These are phyloP conservation scores for Mortierella alpina DNA, from an alignment of 192 early-diverging fungal genomes.

Conservation along the genomic window DNA sequence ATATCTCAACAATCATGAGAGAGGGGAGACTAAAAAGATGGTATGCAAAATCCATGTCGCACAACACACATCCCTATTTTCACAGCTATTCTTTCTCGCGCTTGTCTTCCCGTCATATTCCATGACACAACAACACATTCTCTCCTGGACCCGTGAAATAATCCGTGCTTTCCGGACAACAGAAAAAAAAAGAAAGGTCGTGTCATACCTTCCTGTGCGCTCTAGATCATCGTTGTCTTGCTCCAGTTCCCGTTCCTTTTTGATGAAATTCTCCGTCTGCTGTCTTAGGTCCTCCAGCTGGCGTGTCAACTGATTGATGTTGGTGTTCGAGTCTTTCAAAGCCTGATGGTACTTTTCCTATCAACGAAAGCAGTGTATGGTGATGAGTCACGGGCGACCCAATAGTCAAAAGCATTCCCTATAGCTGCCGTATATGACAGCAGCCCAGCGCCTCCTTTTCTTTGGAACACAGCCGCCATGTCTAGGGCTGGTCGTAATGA, in stretches of 20 bases:
- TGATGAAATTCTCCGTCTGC: slow-evolving; percentile 77
- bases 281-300: slow-evolving; percentile 78
- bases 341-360: slow-evolving; percentile 72
- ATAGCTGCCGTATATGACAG: too few species aligned
- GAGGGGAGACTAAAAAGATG: neutral
- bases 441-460: too few species aligned
- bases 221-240: slow-evolving; percentile 86
- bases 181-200: neutral
- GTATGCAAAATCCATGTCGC: slow-evolving; percentile 19
- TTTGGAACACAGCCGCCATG: too few species aligned
- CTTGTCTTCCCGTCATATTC: neutral
- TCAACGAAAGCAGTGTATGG: neutral
- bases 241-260: slow-evolving; percentile 81
- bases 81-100: neutral
- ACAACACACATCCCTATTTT: slow-evolving; percentile 17
- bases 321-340: slow-evolving; percentile 73
- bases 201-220: slow-evolving; percentile 67
- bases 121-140: too few species aligned
- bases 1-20: neutral
- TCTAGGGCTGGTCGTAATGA: too few species aligned
- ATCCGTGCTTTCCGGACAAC: neutral
- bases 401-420: neutral
- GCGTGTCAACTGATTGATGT: slow-evolving; percentile 76
- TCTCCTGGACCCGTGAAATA: slow-evolving; percentile 21
- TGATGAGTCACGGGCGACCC: neutral